These are phyloP conservation scores for Saccharomyces hybrid DNA, from an alignment of 1,139 yeast genomes.

Conservation along the genomic window DNA sequence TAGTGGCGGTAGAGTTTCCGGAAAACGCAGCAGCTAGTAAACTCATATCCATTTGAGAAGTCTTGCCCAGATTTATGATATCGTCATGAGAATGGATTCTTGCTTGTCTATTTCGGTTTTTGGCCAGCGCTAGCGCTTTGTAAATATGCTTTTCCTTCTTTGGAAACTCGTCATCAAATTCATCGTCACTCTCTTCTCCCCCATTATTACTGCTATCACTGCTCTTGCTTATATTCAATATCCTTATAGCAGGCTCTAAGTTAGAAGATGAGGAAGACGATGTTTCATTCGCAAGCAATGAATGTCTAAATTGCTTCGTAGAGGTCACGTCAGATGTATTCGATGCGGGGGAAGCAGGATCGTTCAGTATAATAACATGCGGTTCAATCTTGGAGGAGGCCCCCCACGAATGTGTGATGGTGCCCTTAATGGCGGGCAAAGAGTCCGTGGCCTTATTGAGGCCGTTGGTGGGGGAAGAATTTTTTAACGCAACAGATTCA, in stretches of 20 bases:
- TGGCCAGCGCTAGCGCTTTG: constrained; percentile 9
- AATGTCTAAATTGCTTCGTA: constrained; percentile 3
- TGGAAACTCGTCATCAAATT: no score
- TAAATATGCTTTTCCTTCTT: constrained; percentile 10
- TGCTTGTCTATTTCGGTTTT: constrained; percentile 23
- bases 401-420: constrained; percentile 38
- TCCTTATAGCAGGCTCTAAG: constrained; percentile 11
- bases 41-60: not conserved
- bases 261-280: constrained; percentile 7
- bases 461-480: not conserved
- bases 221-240: not conserved
- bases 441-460: constrained; percentile 5
- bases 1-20: constrained; percentile 2
- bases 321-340: constrained; percentile 2
- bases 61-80: constrained; percentile 13
- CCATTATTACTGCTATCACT: not conserved
- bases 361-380: constrained; percentile 23
- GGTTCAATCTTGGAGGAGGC: constrained; percentile 13
- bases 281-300: not conserved
- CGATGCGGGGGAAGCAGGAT: constrained; percentile 4
- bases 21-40: not conserved
- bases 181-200: no score
- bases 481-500: not conserved
- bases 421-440: constrained; percentile 33
- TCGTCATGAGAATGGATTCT: constrained; percentile 28